These are phyloP conservation scores for Coniochaeta ligniaria DNA, from an alignment of 2,329 filamentous ascomycete genomes.

Conservation along the genomic window DNA sequence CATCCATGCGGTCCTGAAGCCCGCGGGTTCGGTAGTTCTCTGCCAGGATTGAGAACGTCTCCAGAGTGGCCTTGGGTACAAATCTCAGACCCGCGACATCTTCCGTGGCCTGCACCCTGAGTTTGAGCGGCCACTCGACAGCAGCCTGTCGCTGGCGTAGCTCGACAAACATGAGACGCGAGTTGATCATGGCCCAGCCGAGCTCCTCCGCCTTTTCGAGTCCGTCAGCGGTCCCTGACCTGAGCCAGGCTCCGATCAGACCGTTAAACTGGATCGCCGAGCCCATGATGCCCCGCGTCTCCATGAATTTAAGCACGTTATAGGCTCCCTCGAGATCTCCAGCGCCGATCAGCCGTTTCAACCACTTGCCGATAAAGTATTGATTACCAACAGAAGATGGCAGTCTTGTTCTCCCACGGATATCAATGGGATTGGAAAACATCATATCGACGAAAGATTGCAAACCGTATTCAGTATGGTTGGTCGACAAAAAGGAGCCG, in stretches of 20 bases:
- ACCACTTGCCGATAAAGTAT: constrained; percentile 83
- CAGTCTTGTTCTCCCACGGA: constrained; percentile 32
- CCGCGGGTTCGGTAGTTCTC: constrained; percentile 62
- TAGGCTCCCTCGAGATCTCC: constrained; percentile 64
- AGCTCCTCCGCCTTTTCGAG: constrained; percentile 58
- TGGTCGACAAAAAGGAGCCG: constrained; percentile 60
- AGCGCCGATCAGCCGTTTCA: constrained; percentile 72
- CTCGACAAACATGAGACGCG: constrained; percentile 57
- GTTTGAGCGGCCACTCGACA: constrained; percentile 16
- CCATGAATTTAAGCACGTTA: constrained; percentile 70
- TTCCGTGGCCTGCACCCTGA: constrained; percentile 8
- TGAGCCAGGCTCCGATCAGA: constrained; percentile 70
- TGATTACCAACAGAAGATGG: constrained; percentile 55
- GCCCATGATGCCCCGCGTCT: constrained; percentile 57
- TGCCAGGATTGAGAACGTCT: constrained; percentile 71
- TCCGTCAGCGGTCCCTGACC: constrained; percentile 48
- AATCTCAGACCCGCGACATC: constrained; percentile 20
- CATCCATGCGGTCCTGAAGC: constrained; percentile 48
- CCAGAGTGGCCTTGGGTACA: constrained; percentile 57
- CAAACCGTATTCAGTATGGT: constrained; percentile 60
- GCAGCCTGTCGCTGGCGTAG: constrained; percentile 27
- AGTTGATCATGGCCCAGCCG: constrained; percentile 70
- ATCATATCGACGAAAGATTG: constrained; percentile 88
- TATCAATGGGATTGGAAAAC: constrained; percentile 48
- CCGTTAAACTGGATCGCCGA: constrained; percentile 75